Evolutionary conservation across 257 asterid species (phyloP).

Genomic region (Solanum etuberosum): DNA sequence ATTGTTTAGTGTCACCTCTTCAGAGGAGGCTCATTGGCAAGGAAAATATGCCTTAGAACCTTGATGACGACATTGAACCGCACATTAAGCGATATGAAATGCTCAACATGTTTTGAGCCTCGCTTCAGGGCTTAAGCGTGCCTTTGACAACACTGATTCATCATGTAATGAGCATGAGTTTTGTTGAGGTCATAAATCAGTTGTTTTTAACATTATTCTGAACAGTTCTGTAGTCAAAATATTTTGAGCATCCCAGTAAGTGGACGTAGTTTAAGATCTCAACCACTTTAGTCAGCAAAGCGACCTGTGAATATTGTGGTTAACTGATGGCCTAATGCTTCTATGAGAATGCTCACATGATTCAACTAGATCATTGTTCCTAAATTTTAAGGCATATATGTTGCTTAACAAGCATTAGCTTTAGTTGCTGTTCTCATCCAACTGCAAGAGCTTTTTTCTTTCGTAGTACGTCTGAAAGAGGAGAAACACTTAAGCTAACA

Average conservation of each 20-base stretch:
- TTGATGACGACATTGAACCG: background rate
- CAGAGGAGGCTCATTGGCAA: background rate
- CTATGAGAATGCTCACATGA: background rate
- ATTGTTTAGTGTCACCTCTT: background rate
- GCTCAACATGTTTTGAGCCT: background rate
- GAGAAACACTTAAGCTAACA: background rate
- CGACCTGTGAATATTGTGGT: background rate
- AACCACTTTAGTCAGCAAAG: background rate
- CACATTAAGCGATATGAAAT: background rate
- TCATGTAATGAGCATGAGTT: background rate
- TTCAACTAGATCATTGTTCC: background rate
- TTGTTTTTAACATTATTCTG: background rate
- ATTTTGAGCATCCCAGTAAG: background rate
- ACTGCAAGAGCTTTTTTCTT: background rate
- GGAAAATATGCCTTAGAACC: background rate
- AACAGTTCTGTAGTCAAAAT: background rate
- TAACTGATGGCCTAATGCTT: background rate
- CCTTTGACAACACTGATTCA: background rate
- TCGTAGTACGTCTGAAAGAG: background rate
- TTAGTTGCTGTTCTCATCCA: background rate
- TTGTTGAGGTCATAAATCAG: background rate
- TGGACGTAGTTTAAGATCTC: background rate
- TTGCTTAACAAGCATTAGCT: background rate
- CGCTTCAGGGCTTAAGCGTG: background rate
- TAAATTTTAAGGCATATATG: background rate